A percentile compares a stretch with the other conserved stretches of the same genome.
Evolutionary conservation across 139 green algal genomes (phyloP).

Genomic region (Haematococcus sp.): DNA sequence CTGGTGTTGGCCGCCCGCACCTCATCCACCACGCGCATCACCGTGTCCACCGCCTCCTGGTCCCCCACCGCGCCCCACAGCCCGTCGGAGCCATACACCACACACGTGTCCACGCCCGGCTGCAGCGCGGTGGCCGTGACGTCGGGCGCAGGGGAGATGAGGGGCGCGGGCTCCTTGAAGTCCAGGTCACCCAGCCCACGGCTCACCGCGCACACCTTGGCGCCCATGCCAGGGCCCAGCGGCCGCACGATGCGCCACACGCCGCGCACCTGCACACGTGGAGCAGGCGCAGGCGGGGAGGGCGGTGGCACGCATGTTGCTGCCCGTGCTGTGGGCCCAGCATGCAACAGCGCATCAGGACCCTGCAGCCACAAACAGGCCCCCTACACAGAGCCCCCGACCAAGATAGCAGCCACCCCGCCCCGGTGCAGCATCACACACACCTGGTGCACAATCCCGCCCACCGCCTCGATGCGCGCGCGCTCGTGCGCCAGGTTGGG

Average conservation of each 20-base stretch:
- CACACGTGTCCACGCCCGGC: slow-evolving; percentile 44
- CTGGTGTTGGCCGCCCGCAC: neutral
- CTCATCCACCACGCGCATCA: slow-evolving; percentile 3
- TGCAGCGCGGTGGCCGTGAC: neutral
- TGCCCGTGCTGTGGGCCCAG: too few species aligned
- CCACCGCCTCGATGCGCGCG: slow-evolving; percentile 43
- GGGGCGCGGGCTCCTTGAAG: slow-evolving; percentile 6
- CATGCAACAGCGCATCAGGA: too few species aligned
- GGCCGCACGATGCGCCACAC: slow-evolving; percentile 31
- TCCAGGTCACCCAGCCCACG: slow-evolving; percentile 19
- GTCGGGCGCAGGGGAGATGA: slow-evolving; percentile 9
- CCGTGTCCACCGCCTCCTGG: slow-evolving; percentile 61
- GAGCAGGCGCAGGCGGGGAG: neutral
- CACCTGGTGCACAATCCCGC: slow-evolving; percentile 47
- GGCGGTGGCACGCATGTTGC: neutral
- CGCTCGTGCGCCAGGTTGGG: slow-evolving; percentile 55
- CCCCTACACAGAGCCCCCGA: too few species aligned
- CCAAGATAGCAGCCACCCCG: neutral
- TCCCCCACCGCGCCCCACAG: slow-evolving; percentile 86
- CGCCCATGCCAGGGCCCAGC: slow-evolving; percentile 12
- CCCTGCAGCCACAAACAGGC: too few species aligned
- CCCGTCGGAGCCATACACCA: slow-evolving; percentile 84
- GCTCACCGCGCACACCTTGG: slow-evolving; percentile 38
- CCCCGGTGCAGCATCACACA: too few species aligned
- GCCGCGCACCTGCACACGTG: slow-evolving; percentile 18